A percentile compares a stretch with the other conserved stretches of the same genome.
These are phyloP conservation scores for Pseudogymnoascus sp. DNA, from an alignment of 2,329 filamentous ascomycete genomes.

Conservation along the genomic window DNA sequence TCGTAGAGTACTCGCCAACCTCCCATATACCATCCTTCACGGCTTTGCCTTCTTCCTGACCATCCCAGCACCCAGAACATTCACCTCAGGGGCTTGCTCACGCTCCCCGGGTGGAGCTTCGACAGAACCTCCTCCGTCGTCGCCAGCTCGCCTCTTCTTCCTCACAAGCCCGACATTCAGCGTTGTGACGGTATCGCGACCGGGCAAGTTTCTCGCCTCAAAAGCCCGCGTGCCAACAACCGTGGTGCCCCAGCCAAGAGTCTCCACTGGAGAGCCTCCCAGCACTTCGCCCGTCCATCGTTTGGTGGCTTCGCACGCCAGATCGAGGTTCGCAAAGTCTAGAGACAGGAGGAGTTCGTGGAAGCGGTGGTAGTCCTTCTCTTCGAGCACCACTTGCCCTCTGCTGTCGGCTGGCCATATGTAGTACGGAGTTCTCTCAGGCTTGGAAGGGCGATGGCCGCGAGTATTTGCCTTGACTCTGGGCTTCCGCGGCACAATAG, in stretches of 20 bases:
- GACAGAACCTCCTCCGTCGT: conserved; percentile 16
- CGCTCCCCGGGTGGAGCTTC: not conserved
- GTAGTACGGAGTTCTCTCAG: conserved; percentile 52
- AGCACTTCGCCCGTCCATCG: conserved; percentile 64
- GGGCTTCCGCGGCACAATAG: conserved; percentile 55
- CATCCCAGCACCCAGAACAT: conserved; percentile 42
- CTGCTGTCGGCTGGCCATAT: conserved; percentile 54
- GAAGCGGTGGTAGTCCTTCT: conserved; percentile 56
- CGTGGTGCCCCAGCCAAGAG: conserved; percentile 42
- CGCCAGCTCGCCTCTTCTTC: conserved; percentile 41
- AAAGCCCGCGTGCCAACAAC: conserved; percentile 38
- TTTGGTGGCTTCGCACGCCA: conserved; percentile 54
- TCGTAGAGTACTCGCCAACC: not conserved
- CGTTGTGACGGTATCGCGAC: conserved; percentile 18
- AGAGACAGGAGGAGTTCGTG: conserved; percentile 62
- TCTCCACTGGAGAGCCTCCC: conserved; percentile 24
- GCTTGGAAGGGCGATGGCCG: conserved; percentile 41
- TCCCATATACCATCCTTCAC: not conserved
- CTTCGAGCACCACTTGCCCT: conserved; percentile 54
- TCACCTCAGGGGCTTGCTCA: conserved; percentile 28
- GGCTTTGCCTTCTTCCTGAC: conserved; percentile 50
- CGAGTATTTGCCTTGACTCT: conserved; percentile 52
- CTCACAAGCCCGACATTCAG: conserved; percentile 36
- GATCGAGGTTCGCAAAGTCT: conserved; percentile 59
- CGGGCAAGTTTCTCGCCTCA: conserved; percentile 15